Evolutionary conservation across 2,329 filamentous ascomycete species (phyloP), one percentile per base, ranked within the genome.

Genomic region (Juglanconis juglandina): DNA sequence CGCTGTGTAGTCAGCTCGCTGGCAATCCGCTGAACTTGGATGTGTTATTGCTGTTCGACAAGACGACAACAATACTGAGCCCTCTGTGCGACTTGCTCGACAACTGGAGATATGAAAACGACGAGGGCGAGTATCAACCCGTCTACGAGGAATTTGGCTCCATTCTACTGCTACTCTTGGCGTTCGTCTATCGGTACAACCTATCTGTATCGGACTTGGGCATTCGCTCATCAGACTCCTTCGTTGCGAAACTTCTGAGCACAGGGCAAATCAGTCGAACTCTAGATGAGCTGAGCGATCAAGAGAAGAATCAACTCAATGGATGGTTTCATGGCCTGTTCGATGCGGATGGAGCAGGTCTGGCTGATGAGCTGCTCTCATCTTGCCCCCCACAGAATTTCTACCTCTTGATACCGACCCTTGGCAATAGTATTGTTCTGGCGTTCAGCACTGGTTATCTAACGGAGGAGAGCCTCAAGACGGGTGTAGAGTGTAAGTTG

Each of bases 121-220:
- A 94, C 66, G 90, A 93, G 73, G 87, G 86, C 56, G 91, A 95
- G 69, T 92, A 92, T 67, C 91, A 94, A 70, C 90, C 90, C 0
- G 86, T 92, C 0, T 95, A 95, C 67, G 91, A 95, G 68, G 91
- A 96, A 67, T 95, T 94, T 66, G 90, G 90, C 0, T 86, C 89
- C 0, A 87, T 93, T 14, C 75, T 95, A 7, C 80, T 95, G 1
- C 77, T 95, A 2, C 81, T 92, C 0, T 74, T 93, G 55, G 88
- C 89, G 0, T 88, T 92, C 64, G 82, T 88, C n/a, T 84, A 91
- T 69, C 87, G 91, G 13, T 94, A 93, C 68, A 83, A 85, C 55
- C 77, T 95, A 9, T 82, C 80, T 0, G 76, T 80, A 5, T 74
- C 82, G 4, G 89, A 93, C 41, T 77, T 93, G 35, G 90, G 89